Base-by-base conservation (phyloP, 1,139 yeast species). In the Candida glucosophila region DNA sequence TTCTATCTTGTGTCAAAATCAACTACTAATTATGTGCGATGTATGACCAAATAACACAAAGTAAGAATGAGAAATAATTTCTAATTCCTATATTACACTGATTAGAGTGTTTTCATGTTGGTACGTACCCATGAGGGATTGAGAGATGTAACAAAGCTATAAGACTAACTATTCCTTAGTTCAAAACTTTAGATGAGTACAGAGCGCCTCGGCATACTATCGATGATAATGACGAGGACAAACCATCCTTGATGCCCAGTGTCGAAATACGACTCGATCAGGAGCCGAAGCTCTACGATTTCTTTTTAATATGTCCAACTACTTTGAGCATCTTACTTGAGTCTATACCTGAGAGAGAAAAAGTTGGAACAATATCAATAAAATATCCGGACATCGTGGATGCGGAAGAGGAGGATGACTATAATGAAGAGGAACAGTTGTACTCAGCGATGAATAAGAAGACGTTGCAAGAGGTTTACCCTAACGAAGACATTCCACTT, bases 371-470 rank as follows among this genome's bases (percentile, higher is more conserved):
- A 2, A 35, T 58, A 5, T 17, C 19, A 1, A 36, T 59, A 4
- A 34, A 32, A n/a, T 57, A 56, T 28, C 42, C 46, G 1, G 37
- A 42, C 19, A 27, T 40, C 17, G 44, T 41, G 2, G 58, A 55
- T 3, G 72, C 61, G 3, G n/a, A n/a, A n/a, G n/a, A n/a, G n/a
- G n/a, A n/a, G n/a, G n/a, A n/a, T n/a, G n/a, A n/a, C n/a, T 72
- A 54, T 34, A 73, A 69, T 31, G 78, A 72, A 35, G 73, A 67
- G 25, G 76, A 68, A 38, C 78, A 73, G 35, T 52, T 73, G 22
- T 73, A 72, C 38, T 36, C 49, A 8, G 58, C 66, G 1, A 50
- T 51, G 5, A 42, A 38, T 29, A 34, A 35, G 22, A 45, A 40
- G 21, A 40, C 48, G 14, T 31, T 43, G 16, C 40, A 38, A 10